Evolutionary conservation across 2,329 filamentous ascomycete species (phyloP), one percentile per base, ranked within the genome.

Genomic region (Magnaporthiopsis poae): DNA sequence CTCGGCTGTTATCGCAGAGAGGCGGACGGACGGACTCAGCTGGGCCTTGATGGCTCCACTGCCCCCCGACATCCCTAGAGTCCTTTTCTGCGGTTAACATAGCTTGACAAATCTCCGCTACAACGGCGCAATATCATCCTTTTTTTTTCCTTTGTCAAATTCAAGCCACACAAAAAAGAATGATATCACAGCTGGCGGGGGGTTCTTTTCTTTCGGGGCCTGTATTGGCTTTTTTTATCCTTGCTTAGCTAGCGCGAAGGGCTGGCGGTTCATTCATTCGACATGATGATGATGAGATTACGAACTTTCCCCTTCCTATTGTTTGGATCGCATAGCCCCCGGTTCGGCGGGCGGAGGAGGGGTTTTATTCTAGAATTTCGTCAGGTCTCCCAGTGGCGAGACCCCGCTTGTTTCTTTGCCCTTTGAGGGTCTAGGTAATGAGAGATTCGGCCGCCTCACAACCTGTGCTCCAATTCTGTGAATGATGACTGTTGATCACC

Each of bases 391-490:
- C 71, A 71, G 73, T 62, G 71, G 72, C 71, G 67, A 62, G 71
- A 66, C 65, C 68, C 66, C 68, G 69, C 67, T 66, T 70, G 70
- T 71, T 70, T 72, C 71, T 69, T 71, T 70, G 72, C 74, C 74
- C 73, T 73, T 71, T 70, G 74, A 71, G 73, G 75, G 71, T 73
- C 69, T 73, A 71, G 72, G 74, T 74, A 77, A 77, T 77, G 74
- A 75, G 73, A 76, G 71, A 76, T 72, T 74, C 74, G 74, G 76
- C 75, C 75, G 73, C 73, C 75, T 77, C 76, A 72, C 27, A 66
- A 18, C 29, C 46, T 46, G 31, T n/a, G 46, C 46, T 56, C 18
- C 46, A n/a, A 56, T 11, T n/a, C 21, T 2, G 18, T 56, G 46
- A 21, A n/a, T 18, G 7, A 9, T 9, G 18, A 56, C 7, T 25